phyloP scores from a whole-genome alignment of 1,284 basidiomycete species.

The Trichosporon sp. region DNA sequence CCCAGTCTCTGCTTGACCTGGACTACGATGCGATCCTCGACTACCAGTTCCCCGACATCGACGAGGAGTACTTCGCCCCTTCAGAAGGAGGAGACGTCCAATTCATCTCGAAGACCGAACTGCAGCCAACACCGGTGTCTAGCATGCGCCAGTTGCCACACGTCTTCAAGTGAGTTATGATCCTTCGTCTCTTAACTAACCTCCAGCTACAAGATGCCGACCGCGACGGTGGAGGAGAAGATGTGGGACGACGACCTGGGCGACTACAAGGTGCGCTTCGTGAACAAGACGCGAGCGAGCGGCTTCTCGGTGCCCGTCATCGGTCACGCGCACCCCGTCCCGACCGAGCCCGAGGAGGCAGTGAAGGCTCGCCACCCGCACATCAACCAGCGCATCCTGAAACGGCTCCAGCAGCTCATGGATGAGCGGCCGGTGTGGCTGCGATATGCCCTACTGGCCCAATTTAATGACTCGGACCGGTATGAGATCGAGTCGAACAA shows the following conservation, averaged over 20 bases:
- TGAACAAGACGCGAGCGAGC: slow-evolving; percentile 41
- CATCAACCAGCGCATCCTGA: slow-evolving; percentile 65
- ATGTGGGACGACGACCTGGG: slow-evolving; percentile 43
- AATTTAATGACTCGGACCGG: slow-evolving; percentile 65
- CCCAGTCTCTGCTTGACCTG: slow-evolving; percentile 71
- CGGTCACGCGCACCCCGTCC: slow-evolving; percentile 57
- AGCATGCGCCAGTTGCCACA: slow-evolving; percentile 40
- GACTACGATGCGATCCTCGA: slow-evolving; percentile 73
- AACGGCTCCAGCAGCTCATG: slow-evolving; percentile 46
- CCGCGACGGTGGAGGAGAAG: slow-evolving; percentile 38
- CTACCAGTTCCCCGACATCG: slow-evolving; percentile 69
- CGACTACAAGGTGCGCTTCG: slow-evolving; percentile 38
- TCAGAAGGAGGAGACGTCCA: slow-evolving; percentile 33
- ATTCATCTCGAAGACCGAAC: slow-evolving; percentile 42
- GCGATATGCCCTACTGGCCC: slow-evolving; percentile 77
- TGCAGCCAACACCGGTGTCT: slow-evolving; percentile 49
- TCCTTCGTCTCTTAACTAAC: slow-evolving; percentile 4
- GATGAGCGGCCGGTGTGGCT: slow-evolving; percentile 84
- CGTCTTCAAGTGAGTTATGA: slow-evolving; percentile 35
- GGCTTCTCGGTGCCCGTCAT: slow-evolving; percentile 37
- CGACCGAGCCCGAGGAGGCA: slow-evolving; percentile 64
- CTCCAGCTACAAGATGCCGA: slow-evolving; percentile 36
- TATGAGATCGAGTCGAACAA: slow-evolving; percentile 49
- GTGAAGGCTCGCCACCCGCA: slow-evolving; percentile 55
- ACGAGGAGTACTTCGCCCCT: slow-evolving; percentile 62